Percentiles rank a stretch among this genome's conserved stretches.
phyloP scores from a whole-genome alignment of 352 stramenopile genomes.

The Pythium aquatile region DNA sequence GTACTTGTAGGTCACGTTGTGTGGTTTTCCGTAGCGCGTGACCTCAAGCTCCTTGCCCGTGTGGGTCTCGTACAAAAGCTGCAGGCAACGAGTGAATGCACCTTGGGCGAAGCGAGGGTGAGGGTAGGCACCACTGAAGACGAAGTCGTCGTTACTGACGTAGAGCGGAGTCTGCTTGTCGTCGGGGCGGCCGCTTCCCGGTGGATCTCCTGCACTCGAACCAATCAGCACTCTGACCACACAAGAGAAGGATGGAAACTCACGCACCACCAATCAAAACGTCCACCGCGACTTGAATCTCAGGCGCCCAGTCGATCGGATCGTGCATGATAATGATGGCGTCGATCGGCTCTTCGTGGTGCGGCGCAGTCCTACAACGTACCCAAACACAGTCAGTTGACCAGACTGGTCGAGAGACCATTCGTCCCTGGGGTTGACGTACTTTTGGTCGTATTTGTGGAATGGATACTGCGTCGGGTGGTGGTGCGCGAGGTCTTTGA shows the following conservation, averaged over 20 bases:
- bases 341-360: slow-evolving; percentile 72
- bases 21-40: slow-evolving; percentile 83
- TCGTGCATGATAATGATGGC: slow-evolving; percentile 91
- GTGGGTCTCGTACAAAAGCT: slow-evolving; percentile 70
- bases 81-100: slow-evolving; percentile 75
- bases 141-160: slow-evolving; percentile 87
- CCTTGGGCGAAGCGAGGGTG: slow-evolving; percentile 83
- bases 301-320: slow-evolving; percentile 84
- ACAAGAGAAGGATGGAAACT: not conserved
- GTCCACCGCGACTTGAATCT: slow-evolving; percentile 88
- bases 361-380: slow-evolving; percentile 36
- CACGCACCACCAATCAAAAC: slow-evolving; percentile 69
- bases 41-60: slow-evolving; percentile 65
- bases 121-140: slow-evolving; percentile 83
- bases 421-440: slow-evolving; percentile 8
- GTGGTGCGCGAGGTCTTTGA: slow-evolving; percentile 68
- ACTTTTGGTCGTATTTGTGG: slow-evolving; percentile 63
- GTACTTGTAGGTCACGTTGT: slow-evolving; percentile 83
- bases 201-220: slow-evolving; percentile 45
- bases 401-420: not conserved
- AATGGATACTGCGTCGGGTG: slow-evolving; percentile 84
- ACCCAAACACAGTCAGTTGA: not conserved
- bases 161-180: slow-evolving; percentile 77
- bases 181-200: slow-evolving; percentile 46
- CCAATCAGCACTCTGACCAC: not conserved